phyloP scores from a whole-genome alignment of 2,329 filamentous ascomycete genomes.

The Ophiognomonia clavigignenti-juglandacearum region DNA sequence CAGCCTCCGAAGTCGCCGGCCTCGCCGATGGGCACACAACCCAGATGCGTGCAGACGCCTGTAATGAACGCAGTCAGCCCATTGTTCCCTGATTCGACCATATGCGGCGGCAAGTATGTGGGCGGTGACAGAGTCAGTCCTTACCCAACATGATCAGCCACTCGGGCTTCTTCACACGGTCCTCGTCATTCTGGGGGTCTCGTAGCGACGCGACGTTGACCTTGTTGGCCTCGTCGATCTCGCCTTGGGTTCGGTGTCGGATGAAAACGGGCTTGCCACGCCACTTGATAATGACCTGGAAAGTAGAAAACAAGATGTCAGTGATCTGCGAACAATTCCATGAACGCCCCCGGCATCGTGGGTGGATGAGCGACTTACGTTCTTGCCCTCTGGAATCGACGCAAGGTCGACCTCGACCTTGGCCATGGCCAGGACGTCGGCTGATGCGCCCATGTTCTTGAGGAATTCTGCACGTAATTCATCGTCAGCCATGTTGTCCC shows the following conservation, averaged over 20 bases:
- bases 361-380: slow-evolving; percentile 58
- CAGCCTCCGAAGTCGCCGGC: slow-evolving; percentile 96
- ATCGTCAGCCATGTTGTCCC: slow-evolving; percentile 5
- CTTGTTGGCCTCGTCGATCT: slow-evolving; percentile 93
- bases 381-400: slow-evolving; percentile 97
- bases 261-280: slow-evolving; percentile 99
- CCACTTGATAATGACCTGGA: slow-evolving; percentile 97
- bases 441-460: slow-evolving; percentile 99
- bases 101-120: neutral
- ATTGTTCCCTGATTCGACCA: neutral
- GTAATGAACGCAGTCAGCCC: slow-evolving; percentile 4
- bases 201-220: slow-evolving; percentile 77
- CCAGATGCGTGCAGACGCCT: slow-evolving; percentile 98
- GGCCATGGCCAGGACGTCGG: slow-evolving; percentile 96
- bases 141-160: slow-evolving; percentile 98
- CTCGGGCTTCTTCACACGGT: slow-evolving; percentile 96
- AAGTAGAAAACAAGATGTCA: too few relatives aligned
- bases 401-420: slow-evolving; percentile 97
- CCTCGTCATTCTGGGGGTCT: slow-evolving; percentile 85
- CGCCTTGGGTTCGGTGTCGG: slow-evolving; percentile 88
- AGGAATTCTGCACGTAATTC: slow-evolving; percentile 72
- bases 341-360: too few relatives aligned
- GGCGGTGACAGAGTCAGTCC: slow-evolving; percentile 17
- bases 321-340: neutral
- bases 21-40: slow-evolving; percentile 98